Conservation (phyloP, 257 asterid species). For the Nicotiana paniculata region DNA sequence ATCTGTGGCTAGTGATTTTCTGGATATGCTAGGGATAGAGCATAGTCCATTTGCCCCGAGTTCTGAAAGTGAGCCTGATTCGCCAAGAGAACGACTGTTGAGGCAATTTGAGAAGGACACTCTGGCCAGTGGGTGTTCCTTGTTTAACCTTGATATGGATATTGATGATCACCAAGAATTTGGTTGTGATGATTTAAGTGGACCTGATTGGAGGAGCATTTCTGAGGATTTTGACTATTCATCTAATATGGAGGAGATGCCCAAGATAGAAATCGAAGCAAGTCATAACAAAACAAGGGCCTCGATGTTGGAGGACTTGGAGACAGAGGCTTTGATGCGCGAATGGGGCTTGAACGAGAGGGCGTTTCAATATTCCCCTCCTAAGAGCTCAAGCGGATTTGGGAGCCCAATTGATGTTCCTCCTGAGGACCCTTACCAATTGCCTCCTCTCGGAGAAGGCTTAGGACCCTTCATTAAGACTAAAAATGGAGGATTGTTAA, state of each 20-base stretch:
- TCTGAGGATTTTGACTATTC: constrained; percentile 28
- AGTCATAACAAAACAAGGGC: constrained; percentile 41
- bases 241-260: constrained; percentile 25
- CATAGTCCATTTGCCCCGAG: constrained; percentile 59
- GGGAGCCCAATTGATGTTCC: constrained; percentile 58
- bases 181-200: constrained; percentile 15
- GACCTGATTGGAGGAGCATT: constrained; percentile 39
- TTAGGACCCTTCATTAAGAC: constrained; percentile 77
- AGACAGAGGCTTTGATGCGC: constrained; percentile 79
- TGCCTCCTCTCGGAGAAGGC: constrained; percentile 79
- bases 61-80: constrained; percentile 89
- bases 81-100: constrained; percentile 78
- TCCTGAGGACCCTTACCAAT: constrained; percentile 43
- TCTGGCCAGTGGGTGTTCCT: constrained; percentile 54
- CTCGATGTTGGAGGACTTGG: constrained; percentile 68
- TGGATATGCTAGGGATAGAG: constrained; percentile 73
- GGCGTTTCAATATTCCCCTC: constrained; percentile 65
- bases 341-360: constrained; percentile 76
- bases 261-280: constrained; percentile 37
- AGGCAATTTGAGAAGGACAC: constrained; percentile 84
- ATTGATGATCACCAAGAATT: constrained; percentile 31
- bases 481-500: constrained; percentile 73
- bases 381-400: constrained; percentile 40
- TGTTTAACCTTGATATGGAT: constrained; percentile 46
- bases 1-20: constrained; percentile 65